Base-by-base conservation (phyloP, 1,139 yeast species). In the Yamadazyma pseudoaaseri region DNA sequence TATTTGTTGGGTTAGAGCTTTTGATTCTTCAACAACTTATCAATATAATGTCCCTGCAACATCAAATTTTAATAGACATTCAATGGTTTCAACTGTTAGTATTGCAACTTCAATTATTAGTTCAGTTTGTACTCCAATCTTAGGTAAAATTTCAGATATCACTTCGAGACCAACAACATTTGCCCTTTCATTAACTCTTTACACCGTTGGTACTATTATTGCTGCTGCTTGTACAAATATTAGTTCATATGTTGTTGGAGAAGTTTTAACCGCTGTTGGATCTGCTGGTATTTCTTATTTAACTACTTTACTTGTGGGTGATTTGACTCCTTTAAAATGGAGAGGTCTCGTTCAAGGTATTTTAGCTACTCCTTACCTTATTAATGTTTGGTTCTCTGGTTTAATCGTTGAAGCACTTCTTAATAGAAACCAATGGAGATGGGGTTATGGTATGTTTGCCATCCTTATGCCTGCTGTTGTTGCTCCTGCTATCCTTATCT, bases 371-470 rank as follows among this genome's bases (percentile, higher is more conserved):
- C 68, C 67, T 13, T 58, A 51, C 35, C 33, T 62, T 31, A 49
- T 58, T 29, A 60, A 53, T 26, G 44, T 55, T 10, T 62, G 68
- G 67, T 49, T 58, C 31, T 44, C 64, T 6, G 62, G 62, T 21
- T 47, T 47, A 16, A 58, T 62, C 33, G 63, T 52, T n/a, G 44
- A 50, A 3, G 51, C 56, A 14, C 42, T 62, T 14, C 37, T 52
- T 9, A 38, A 50, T 55, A 20, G 54, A 14, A 58, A 56, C 37
- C 13, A 22, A 22, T 62, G 69, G 69, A 54, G 67, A 49, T 62
- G 68, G 68, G 68, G 68, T 29, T 62, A 59, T 36, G 68, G 68
- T 36, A 60, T 61, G 66, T 62, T 60, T 43, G 57, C 62, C 16
- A 58, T 62, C 26, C 53, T 62, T 17, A 54, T 58, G 34, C 67